Base-by-base conservation (phyloP, 345 rosid species). In the Populus euphratica region DNA sequence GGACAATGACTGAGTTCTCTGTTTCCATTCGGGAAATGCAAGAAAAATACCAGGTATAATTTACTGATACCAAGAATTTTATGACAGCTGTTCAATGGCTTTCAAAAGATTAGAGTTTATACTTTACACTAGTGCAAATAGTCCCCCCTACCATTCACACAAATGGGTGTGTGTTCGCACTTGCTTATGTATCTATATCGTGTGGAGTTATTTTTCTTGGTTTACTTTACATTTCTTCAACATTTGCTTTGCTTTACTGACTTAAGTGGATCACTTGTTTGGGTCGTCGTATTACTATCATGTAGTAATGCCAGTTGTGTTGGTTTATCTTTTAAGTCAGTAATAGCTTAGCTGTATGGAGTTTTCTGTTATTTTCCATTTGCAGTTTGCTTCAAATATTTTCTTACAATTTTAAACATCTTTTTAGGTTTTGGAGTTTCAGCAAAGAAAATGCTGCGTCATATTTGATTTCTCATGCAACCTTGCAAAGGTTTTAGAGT, bases 1-100 rank as follows among this genome's bases (percentile, higher is more conserved):
- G 98, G 99, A 92, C 94, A 69, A 91, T 96, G 92, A 96, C 96
- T 7, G 99, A 92, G 83, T 93, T 96, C 80, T 96, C 98, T 76
- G 96, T 93, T 85, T 93, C 96, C 54, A 86, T 96, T 47, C 89
- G 97, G 69, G 97, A 92, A 81, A 93, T 96, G 97, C 98, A 92
- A 89, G 99, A 93, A 83, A 91, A 91, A 80, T 93, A 86, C 84
- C 97, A 92, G 93, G 99, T 90, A 73, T 38, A 64, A 59, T 74
- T 68, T 68, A 21, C 43, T 3, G 38, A 35, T 2, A 67, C n/a
- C n/a, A 31, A 31, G 21, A 4, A 29, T 16, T 35, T 31, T 17
- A 39, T 36, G 6, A 68, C 17, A 21, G 18, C 10, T 36, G 49
- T 10, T 8, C 25, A 39, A 36, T 68, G 72, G 72, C 27, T 36